Conservation (phyloP, 805 yeast genomes). For the Spathaspora boniae region DNA sequence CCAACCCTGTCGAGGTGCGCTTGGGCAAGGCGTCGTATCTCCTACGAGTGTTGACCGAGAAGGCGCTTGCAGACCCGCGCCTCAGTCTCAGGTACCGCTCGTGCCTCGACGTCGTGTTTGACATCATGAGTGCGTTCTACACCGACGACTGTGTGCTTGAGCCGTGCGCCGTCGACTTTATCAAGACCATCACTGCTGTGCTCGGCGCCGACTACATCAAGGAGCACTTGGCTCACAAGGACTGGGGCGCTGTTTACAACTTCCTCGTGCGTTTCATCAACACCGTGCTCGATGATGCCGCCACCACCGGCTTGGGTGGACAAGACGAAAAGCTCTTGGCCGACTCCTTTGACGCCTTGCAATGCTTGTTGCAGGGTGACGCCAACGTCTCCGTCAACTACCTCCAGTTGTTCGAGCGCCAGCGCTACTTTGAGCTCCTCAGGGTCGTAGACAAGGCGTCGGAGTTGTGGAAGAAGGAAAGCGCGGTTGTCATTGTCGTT, state of each 20-base stretch:
- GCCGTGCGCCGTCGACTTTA: conserved; percentile 25
- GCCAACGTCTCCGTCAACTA: conserved; percentile 14
- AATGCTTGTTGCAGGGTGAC: conserved; percentile 21
- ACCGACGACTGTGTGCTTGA: conserved; percentile 12
- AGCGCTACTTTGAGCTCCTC: conserved; percentile 18
- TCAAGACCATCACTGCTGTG: conserved; percentile 17
- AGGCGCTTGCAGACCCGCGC: conserved; percentile 10
- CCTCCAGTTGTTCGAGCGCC: conserved; percentile 15
- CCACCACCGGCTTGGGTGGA: no score
- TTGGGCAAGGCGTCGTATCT: conserved; percentile 29
- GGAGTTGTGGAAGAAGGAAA: conserved; percentile 20
- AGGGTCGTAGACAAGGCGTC: conserved; percentile 15
- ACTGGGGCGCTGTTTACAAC: conserved; percentile 24
- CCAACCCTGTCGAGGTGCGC: conserved; percentile 25
- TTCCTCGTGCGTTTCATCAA: conserved; percentile 17
- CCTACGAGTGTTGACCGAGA: conserved; percentile 23
- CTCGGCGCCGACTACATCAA: conserved; percentile 22
- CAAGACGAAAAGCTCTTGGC: conserved; percentile 19
- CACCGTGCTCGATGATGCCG: background rate
- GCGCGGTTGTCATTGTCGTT: conserved; percentile 16
- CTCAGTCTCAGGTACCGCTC: conserved; percentile 19
- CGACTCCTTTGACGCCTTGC: conserved; percentile 18
- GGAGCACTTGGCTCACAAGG: conserved; percentile 27
- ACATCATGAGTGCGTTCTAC: conserved; percentile 17
- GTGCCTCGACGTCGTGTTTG: conserved; percentile 16